Evolutionary conservation across 805 yeast genomes (phyloP).

Genomic region (Kuraishia cidri): DNA sequence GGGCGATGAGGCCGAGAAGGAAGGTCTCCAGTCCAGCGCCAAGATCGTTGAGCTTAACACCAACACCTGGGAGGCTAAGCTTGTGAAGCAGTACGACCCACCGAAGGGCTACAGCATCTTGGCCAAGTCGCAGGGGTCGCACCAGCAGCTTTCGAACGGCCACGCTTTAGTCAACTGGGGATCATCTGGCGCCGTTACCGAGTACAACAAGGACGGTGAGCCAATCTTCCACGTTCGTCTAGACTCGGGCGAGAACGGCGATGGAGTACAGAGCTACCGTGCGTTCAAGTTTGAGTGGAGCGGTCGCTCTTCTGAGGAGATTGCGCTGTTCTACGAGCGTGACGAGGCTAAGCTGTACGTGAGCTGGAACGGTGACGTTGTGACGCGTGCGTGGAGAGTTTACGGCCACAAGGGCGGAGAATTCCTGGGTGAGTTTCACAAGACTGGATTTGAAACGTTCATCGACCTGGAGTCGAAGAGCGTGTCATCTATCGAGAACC

Average conservation of each 20-base stretch:
- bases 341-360: slow-evolving; percentile 16
- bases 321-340: slow-evolving; percentile 15
- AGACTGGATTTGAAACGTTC: slow-evolving; percentile 21
- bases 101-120: slow-evolving; percentile 13
- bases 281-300: slow-evolving; percentile 26
- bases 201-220: slow-evolving; percentile 17
- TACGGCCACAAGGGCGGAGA: slow-evolving; percentile 8
- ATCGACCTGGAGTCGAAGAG: too few relatives aligned
- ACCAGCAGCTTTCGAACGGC: slow-evolving; percentile 22
- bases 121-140: slow-evolving; percentile 21
- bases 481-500: too few relatives aligned
- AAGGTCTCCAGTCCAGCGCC: too few relatives aligned
- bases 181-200: slow-evolving; percentile 27
- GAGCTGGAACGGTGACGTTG: slow-evolving; percentile 29
- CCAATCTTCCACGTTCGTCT: slow-evolving; percentile 22
- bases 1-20: not conserved
- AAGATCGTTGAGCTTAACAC: slow-evolving; percentile 23
- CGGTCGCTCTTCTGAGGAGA: slow-evolving; percentile 22
- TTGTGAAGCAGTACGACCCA: slow-evolving; percentile 16
- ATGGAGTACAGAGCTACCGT: slow-evolving; percentile 21
- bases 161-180: slow-evolving; percentile 29
- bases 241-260: slow-evolving; percentile 20
- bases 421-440: slow-evolving; percentile 11
- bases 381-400: slow-evolving; percentile 21
- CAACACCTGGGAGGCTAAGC: slow-evolving; percentile 15